Percentiles rank a stretch among this genome's conserved stretches.
phyloP scores from a whole-genome alignment of 495 filamentous ascomycete genomes.

The Hyaloscypha variabilis region DNA sequence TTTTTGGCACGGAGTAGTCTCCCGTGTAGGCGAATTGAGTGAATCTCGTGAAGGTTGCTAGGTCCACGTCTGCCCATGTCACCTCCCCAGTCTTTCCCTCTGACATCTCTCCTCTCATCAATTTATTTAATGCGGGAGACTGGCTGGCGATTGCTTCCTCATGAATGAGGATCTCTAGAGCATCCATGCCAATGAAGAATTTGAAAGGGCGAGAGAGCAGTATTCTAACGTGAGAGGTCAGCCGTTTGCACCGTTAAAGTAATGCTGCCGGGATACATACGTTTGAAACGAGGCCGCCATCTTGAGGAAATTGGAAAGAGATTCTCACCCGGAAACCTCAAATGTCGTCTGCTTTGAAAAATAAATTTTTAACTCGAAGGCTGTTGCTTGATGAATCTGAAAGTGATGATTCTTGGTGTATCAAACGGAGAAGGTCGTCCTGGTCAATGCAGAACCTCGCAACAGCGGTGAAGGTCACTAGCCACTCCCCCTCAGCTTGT shows the following conservation, averaged over 20 bases:
- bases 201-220: slow-evolving; percentile 24
- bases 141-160: slow-evolving; percentile 24
- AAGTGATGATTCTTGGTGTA: no score
- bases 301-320: not conserved
- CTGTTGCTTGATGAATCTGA: no score
- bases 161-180: slow-evolving; percentile 4
- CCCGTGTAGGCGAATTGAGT: slow-evolving; percentile 27
- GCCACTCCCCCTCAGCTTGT: no score
- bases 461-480: no score
- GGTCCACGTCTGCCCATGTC: slow-evolving; percentile 21
- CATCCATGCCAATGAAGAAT: slow-evolving; percentile 16
- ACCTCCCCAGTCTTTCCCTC: slow-evolving; percentile 1
- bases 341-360: no score
- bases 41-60: slow-evolving; percentile 23
- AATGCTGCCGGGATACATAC: slow-evolving; percentile 12
- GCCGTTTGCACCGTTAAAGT: not conserved
- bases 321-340: no score
- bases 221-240: slow-evolving; percentile 12
- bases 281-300: slow-evolving; percentile 28
- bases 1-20: slow-evolving; percentile 25
- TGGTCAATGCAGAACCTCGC: no score
- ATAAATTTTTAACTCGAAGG: no score
- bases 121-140: slow-evolving; percentile 10
- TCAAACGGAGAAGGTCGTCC: no score
- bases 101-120: slow-evolving; percentile 4